These are phyloP conservation scores for Salvia splendens DNA, from an alignment of 257 asterid species.

Conservation along the genomic window DNA sequence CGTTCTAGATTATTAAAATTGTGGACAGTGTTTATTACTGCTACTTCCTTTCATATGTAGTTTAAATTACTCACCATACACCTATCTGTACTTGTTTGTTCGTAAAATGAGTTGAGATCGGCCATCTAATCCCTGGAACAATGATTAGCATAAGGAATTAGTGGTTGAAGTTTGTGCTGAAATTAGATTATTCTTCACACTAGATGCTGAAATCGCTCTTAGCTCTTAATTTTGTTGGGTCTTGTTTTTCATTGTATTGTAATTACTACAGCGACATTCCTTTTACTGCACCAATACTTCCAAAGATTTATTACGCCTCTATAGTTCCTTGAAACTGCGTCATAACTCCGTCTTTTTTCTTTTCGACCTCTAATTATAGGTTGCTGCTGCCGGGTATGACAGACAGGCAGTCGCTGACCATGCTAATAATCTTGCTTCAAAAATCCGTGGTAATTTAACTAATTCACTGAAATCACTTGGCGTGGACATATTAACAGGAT, in stretches of 20 bases:
- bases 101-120: neutral
- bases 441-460: conserved; percentile 43
- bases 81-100: conserved; percentile 10
- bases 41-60: conserved; percentile 1
- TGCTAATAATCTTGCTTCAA: conserved; percentile 51
- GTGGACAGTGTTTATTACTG: neutral
- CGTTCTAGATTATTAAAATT: conserved; percentile 1
- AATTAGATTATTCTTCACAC: neutral
- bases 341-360: conserved; percentile 11
- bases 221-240: neutral
- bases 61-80: conserved; percentile 14
- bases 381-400: conserved; percentile 51
- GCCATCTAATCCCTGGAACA: neutral
- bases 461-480: conserved; percentile 49
- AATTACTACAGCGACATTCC: conserved; percentile 1
- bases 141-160: neutral
- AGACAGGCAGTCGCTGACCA: conserved; percentile 53
- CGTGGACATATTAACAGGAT: conserved; percentile 48
- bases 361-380: conserved; percentile 33
- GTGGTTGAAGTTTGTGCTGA: neutral
- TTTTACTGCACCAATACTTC: neutral
- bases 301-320: neutral
- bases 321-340: neutral
- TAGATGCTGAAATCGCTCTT: neutral
- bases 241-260: neutral